phyloP scores from a whole-genome alignment of 148 eudicot species.

The Nepenthes mirabilis region DNA sequence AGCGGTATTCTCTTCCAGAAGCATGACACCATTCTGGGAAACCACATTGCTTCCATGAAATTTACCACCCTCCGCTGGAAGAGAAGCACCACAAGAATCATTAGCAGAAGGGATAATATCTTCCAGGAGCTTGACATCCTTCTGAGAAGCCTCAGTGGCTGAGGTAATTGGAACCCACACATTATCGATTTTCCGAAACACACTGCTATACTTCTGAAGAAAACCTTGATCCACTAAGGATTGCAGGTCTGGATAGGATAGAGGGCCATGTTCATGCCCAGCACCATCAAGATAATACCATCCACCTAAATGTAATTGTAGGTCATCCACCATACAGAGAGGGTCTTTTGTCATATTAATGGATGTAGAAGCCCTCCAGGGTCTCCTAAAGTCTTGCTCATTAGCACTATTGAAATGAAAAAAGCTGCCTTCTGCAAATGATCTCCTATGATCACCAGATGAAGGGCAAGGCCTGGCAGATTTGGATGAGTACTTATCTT shows the following conservation, averaged over 20 bases:
- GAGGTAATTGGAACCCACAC: constrained; percentile 77
- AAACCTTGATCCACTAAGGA: constrained; percentile 53
- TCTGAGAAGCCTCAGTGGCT: constrained; percentile 21
- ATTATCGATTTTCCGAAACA: constrained; percentile 69
- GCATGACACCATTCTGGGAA: constrained; percentile 19
- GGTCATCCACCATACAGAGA: constrained; percentile 49
- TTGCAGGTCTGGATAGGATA: constrained; percentile 44
- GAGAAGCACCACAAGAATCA: constrained; percentile 21
- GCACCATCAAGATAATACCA: constrained; percentile 94
- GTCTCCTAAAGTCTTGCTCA: constrained; percentile 28
- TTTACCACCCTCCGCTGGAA: constrained; percentile 12
- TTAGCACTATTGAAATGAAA: constrained; percentile 25
- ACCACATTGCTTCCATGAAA: constrained; percentile 12
- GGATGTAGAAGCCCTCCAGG: constrained; percentile 20
- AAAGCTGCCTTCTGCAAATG: constrained; percentile 34
- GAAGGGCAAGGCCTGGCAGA: constrained; percentile 31
- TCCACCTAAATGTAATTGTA: constrained; percentile 75
- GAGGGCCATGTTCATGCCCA: constrained; percentile 91
- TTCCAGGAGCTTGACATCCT: constrained; percentile 14
- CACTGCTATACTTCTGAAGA: constrained; percentile 56
- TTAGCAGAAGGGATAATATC: constrained; percentile 20
- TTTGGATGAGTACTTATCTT: constrained; percentile 56
- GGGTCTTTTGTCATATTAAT: constrained; percentile 52
- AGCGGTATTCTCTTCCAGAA: constrained; percentile 16
- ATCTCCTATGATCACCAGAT: constrained; percentile 45